Evolutionary conservation across 169 alveolate species (phyloP), one percentile per base, ranked within the genome.

Genomic region (Plasmodium reichenowi): DNA sequence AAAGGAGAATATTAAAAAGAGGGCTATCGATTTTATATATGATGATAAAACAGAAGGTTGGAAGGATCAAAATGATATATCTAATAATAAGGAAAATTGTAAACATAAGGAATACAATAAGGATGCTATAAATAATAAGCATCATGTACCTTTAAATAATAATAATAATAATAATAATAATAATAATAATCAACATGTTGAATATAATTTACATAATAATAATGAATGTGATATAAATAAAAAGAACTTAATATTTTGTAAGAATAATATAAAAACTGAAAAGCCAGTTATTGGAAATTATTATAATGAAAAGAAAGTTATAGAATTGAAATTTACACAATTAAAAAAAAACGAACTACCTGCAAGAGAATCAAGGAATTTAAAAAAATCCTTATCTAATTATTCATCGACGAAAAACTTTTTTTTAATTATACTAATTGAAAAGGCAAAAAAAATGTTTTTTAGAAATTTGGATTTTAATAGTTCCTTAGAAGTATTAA

Each of bases 321-420:
- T 78, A 54, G 71, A 78, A 50, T 78, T 78, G 56, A 78, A 78
- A 24, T 78, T 78, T 78, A 78, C 89, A 1, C 71, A 78, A 66
- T 32, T 78, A 71, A 78, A 78, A 58, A 78, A 45, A 29, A 78
- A 64, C 59, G 78, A 78, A 66, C 75, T 64, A 0, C 89, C 89
- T 45, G 89, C 89, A 64, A 78, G 89, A 48, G 89, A 78, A 32
- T 64, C 89, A 10, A 78, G 89, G 67, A 78, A 64, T 66, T 13
- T 78, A 45, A 78, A 78, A 47, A 54, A 78, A 60, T 48, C 73
- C 20, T 15, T 63, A 20, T 54, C 89, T 20, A 66, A 45, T 32
- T 78, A 54, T 32, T 48, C 89, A 43, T 78, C 89, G 43, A 78
- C 89, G 45, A 78, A 78, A 52, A 78, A 78, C 26, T 78, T 78